A percentile compares a stretch with the other conserved stretches of the same genome.
Evolutionary conservation across 2,329 filamentous ascomycete genomes (phyloP).

Genomic region (Simplicillium sp.): DNA sequence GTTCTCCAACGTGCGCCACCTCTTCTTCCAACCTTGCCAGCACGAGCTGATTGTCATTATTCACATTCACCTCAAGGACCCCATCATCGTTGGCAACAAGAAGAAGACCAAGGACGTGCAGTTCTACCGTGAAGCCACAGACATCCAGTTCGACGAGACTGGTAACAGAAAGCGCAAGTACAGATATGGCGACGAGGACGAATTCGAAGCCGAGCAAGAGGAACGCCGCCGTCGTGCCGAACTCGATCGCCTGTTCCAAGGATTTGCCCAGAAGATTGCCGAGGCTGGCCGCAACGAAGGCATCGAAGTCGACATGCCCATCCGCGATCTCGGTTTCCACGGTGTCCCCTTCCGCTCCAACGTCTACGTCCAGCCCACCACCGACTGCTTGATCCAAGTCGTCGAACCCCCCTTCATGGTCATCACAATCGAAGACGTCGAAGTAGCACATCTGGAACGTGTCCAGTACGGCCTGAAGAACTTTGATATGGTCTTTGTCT

Average conservation of each 20-base stretch:
- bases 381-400: constrained; percentile 92
- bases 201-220: constrained; percentile 97
- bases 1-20: constrained; percentile 96
- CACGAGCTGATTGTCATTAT: constrained; percentile 97
- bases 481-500: constrained; percentile 96
- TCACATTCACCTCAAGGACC: constrained; percentile 94
- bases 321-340: constrained; percentile 92
- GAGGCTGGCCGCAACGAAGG: constrained; percentile 87
- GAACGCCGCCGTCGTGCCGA: constrained; percentile 85
- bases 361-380: constrained; percentile 90
- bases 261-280: constrained; percentile 93
- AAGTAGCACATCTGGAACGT: constrained; percentile 91
- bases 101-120: constrained; percentile 99
- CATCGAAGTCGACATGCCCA: constrained; percentile 90
- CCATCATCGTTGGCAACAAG: constrained; percentile 92
- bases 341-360: constrained; percentile 94
- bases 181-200: constrained; percentile 94
- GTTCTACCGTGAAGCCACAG: constrained; percentile 94
- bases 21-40: constrained; percentile 97
- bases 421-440: constrained; percentile 88
- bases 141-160: constrained; percentile 98
- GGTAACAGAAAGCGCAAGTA: constrained; percentile 97
- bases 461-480: constrained; percentile 97
- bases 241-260: constrained; percentile 91
- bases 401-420: constrained; percentile 97